A percentile compares a stretch with the other conserved stretches of the same genome.
Conservation (phyloP, 1,284 basidiomycete species). For the Fomitopsis pinicola region DNA sequence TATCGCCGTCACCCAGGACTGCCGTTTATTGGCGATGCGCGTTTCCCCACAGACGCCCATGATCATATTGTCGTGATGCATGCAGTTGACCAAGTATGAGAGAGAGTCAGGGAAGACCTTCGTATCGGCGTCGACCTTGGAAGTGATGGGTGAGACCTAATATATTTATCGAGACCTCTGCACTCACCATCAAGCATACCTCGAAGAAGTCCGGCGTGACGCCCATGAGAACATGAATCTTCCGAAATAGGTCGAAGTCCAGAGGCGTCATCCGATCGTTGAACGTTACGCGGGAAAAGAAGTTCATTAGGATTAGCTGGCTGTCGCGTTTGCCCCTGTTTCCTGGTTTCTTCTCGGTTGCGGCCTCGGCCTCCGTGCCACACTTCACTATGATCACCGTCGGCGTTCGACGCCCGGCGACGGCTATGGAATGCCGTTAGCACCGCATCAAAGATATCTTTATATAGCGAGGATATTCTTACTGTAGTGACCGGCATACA, state of each 20-base stretch:
- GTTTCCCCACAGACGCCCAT: conserved; percentile 99
- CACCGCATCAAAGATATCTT: neutral
- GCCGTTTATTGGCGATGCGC: conserved; percentile 95
- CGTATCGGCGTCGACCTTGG: conserved; percentile 95
- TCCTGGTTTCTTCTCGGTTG: conserved; percentile 87
- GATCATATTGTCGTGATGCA: conserved; percentile 97
- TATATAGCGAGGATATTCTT: conserved; percentile 30
- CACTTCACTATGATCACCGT: conserved; percentile 98
- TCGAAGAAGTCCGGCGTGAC: conserved; percentile 99
- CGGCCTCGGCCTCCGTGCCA: conserved; percentile 82
- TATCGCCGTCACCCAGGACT: conserved; percentile 97
- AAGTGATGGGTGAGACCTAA: conserved; percentile 1
- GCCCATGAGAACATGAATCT: conserved; percentile 95
- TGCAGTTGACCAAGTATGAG: conserved; percentile 88
- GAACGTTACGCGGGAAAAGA: conserved; percentile 98
- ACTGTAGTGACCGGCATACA: conserved; percentile 99
- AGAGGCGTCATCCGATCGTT: conserved; percentile 98
- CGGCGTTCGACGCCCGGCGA: conserved; percentile 86
- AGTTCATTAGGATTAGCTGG: conserved; percentile 99
- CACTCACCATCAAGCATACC: conserved; percentile 89
- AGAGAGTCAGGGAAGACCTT: conserved; percentile 88
- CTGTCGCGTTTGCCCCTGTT: conserved; percentile 99
- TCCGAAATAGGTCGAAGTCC: conserved; percentile 97
- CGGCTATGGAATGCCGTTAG: conserved; percentile 38
- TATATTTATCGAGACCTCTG: neutral